These are phyloP conservation scores for Secale cereale DNA, from an alignment of 176 grass and related monocot genomes.

Conservation along the genomic window DNA sequence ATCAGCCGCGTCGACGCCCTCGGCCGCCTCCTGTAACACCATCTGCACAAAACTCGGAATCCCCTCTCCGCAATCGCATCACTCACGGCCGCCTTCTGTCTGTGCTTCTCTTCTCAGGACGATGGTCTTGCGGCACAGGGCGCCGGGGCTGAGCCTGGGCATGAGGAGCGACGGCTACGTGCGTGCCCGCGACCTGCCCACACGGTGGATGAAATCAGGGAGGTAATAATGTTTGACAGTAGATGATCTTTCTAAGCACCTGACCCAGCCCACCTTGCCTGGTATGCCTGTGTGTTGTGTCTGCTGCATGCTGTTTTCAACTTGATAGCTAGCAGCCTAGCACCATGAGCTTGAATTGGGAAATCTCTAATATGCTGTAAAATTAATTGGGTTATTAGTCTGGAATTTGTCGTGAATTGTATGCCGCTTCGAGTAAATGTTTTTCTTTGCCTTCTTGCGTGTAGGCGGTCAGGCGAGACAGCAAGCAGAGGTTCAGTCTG, in stretches of 20 bases:
- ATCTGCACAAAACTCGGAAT: neutral
- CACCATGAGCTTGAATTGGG: neutral
- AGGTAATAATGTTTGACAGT: too few relatives aligned
- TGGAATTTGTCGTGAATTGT: neutral
- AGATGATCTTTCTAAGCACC: neutral
- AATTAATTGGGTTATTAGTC: too few relatives aligned
- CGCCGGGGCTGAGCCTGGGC: slow-evolving; percentile 63
- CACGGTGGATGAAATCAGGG: slow-evolving; percentile 66
- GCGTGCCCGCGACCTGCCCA: slow-evolving; percentile 58
- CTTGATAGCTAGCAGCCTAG: neutral
- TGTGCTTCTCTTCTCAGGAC: slow-evolving; percentile 26
- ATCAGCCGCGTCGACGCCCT: slow-evolving; percentile 65
- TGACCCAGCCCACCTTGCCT: neutral
- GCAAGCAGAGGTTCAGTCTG: slow-evolving; percentile 81
- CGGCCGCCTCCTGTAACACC: slow-evolving; percentile 57
- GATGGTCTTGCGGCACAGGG: slow-evolving; percentile 79
- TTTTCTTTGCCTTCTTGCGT: neutral
- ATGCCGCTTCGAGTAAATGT: neutral
- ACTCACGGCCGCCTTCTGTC: too few relatives aligned
- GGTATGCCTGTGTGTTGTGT: neutral
- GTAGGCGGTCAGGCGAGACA: slow-evolving; percentile 72
- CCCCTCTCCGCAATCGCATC: neutral
- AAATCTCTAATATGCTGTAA: neutral
- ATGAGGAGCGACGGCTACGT: slow-evolving; percentile 83
- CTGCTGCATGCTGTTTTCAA: neutral